Conservation (phyloP, 495 filamentous ascomycete genomes). For the Parachaetomium inaequale region DNA sequence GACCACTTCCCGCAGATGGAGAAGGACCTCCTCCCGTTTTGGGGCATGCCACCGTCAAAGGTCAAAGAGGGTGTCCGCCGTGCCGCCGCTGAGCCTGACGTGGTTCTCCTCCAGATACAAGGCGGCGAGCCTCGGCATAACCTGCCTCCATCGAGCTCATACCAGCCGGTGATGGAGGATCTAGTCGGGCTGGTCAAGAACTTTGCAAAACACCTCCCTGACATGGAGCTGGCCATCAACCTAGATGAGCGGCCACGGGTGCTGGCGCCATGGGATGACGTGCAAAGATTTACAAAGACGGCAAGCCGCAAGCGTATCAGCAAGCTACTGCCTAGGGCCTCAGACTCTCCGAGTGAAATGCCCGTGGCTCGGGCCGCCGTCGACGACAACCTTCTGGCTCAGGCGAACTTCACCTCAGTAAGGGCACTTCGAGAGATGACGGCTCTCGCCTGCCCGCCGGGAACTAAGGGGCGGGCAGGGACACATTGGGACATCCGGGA, state of each 20-base stretch:
- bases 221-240: slow-evolving; percentile 82
- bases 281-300: slow-evolving; percentile 37
- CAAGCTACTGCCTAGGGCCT: slow-evolving; percentile 34
- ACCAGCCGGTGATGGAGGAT: slow-evolving; percentile 57
- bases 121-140: slow-evolving; percentile 48
- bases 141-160: slow-evolving; percentile 40
- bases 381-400: neutral
- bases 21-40: slow-evolving; percentile 67
- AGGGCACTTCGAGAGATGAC: slow-evolving; percentile 51
- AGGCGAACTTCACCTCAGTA: slow-evolving; percentile 27
- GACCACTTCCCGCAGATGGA: slow-evolving; percentile 76
- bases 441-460: slow-evolving; percentile 53
- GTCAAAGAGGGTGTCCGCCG: slow-evolving; percentile 47
- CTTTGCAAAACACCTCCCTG: slow-evolving; percentile 67
- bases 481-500: slow-evolving; percentile 50
- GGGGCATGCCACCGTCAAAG: slow-evolving; percentile 59
- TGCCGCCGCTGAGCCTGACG: slow-evolving; percentile 37
- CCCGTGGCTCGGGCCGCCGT: slow-evolving; percentile 6
- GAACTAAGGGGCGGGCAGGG: slow-evolving; percentile 54
- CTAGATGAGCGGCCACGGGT: slow-evolving; percentile 73
- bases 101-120: slow-evolving; percentile 43
- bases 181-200: slow-evolving; percentile 62
- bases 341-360: slow-evolving; percentile 4
- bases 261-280: slow-evolving; percentile 63
- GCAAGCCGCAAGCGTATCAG: slow-evolving; percentile 32